Evolutionary conservation across 176 grass and related monocot genomes (phyloP), one percentile per base, ranked within the genome.

Genomic region (Otatea glauca): DNA sequence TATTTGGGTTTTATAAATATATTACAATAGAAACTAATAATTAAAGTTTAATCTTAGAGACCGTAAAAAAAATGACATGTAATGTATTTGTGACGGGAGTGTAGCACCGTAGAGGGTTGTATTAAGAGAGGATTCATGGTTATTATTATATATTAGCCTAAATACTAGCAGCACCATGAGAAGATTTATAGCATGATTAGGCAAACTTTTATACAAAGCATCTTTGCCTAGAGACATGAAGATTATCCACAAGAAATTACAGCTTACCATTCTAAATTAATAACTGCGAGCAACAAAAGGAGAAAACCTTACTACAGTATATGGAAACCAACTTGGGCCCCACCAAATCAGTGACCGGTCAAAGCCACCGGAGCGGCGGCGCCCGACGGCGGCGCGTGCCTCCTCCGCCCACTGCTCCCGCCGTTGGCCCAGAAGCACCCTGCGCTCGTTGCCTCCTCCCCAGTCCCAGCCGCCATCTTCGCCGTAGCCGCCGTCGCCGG

Each of bases 381-480:
- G 39, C 23, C 7, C 8, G 81, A 6, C 29, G 48, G 1, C 20
- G 72, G 6, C 25, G 79, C 85, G 66, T 83, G 86, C 71, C 81
- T 74, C 65, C 86, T 84, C 47, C 92, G 86, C 41, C 88, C 89
- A 60, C 89, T 89, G 76, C 88, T 79, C 64, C 86, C 88, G 48
- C 91, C 84, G 86, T 90, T 89, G 48, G 84, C 91, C 94, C 94
- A 96, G 84, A 93, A 96, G 83, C 94, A 96, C 23, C 84, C 76
- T 1, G 89, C 75, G 29, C 85, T 63, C 41, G 73, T 51, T 21
- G 86, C 85, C 8, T 85, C 92, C 5, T 42, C 81, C 9, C 73
- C 79, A 5, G 76, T 25, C 3, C 55, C 79, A 34, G 78, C 54
- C 0, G 81, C 78, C 87, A 90, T 88, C 81, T 91, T 91, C 72